Conservation (phyloP, 1,139 yeast genomes). For the Pichia sp. region DNA sequence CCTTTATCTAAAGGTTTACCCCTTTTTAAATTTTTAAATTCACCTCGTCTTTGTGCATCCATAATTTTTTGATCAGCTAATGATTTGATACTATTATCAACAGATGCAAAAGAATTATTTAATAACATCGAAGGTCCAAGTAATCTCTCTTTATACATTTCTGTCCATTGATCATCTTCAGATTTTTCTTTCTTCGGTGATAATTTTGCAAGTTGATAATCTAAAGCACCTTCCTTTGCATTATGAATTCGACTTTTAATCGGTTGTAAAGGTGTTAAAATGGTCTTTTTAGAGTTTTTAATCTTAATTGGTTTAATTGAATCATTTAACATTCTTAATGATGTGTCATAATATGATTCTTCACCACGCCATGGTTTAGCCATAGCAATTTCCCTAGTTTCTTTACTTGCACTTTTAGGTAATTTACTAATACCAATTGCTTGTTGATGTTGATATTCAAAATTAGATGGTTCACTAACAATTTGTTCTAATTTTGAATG, state of each 20-base stretch:
- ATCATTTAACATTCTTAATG: slow-evolving; percentile 60
- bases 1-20: slow-evolving; percentile 54
- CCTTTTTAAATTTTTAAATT: slow-evolving; percentile 53
- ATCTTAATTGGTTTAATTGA: slow-evolving; percentile 41
- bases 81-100: slow-evolving; percentile 50
- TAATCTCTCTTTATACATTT: slow-evolving; percentile 56
- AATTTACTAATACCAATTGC: slow-evolving; percentile 35
- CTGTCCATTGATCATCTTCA: slow-evolving; percentile 44
- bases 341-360: slow-evolving; percentile 47
- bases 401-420: slow-evolving; percentile 43
- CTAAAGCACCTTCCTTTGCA: slow-evolving; percentile 63
- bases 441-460: slow-evolving; percentile 33
- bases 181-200: slow-evolving; percentile 18
- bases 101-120: slow-evolving; percentile 38
- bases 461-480: slow-evolving; percentile 26
- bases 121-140: slow-evolving; percentile 52
- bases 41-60: slow-evolving; percentile 67
- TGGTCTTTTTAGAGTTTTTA: slow-evolving; percentile 12
- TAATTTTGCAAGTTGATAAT: slow-evolving; percentile 48
- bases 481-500: slow-evolving; percentile 25
- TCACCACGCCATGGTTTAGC: slow-evolving; percentile 65
- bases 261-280: slow-evolving; percentile 30
- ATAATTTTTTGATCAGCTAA: slow-evolving; percentile 72
- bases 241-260: slow-evolving; percentile 38
- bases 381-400: slow-evolving; percentile 48